phyloP scores from a whole-genome alignment of 768 basidiomycete species.

The Suillus hirtellus region DNA sequence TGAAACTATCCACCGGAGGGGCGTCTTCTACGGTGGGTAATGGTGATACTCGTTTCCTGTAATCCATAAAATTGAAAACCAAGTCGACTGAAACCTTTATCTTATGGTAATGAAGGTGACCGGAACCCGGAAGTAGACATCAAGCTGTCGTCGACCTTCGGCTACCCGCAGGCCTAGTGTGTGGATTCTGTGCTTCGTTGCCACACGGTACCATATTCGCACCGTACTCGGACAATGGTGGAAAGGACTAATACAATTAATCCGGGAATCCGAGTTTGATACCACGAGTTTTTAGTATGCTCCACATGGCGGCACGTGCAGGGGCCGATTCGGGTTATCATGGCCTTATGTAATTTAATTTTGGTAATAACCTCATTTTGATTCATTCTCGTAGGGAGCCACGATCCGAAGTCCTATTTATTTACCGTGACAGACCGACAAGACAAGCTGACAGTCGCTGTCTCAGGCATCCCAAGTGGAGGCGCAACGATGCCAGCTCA shows the following conservation, averaged over 20 bases:
- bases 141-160: not conserved
- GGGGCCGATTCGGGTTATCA: too few species aligned
- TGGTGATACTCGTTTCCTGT: not conserved
- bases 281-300: too few species aligned
- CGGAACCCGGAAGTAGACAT: not conserved
- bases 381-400: too few species aligned
- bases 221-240: not conserved
- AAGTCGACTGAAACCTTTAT: not conserved
- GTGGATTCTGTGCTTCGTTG: not conserved
- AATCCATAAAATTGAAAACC: not conserved
- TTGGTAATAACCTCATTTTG: not conserved
- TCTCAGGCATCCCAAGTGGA: not conserved
- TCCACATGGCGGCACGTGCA: not conserved
- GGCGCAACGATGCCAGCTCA: not conserved
- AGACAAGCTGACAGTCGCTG: too few species aligned
- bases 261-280: too few species aligned
- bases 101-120: not conserved
- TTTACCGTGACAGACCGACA: not conserved
- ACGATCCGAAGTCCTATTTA: too few species aligned
- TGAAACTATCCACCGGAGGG: not conserved
- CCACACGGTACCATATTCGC: not conserved
- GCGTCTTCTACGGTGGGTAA: too few species aligned
- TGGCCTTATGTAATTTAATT: not conserved
- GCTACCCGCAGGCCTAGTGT: not conserved
- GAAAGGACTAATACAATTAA: too few species aligned